phyloP scores from a whole-genome alignment of 2,329 filamentous ascomycete species.

The Fusarium sp. region DNA sequence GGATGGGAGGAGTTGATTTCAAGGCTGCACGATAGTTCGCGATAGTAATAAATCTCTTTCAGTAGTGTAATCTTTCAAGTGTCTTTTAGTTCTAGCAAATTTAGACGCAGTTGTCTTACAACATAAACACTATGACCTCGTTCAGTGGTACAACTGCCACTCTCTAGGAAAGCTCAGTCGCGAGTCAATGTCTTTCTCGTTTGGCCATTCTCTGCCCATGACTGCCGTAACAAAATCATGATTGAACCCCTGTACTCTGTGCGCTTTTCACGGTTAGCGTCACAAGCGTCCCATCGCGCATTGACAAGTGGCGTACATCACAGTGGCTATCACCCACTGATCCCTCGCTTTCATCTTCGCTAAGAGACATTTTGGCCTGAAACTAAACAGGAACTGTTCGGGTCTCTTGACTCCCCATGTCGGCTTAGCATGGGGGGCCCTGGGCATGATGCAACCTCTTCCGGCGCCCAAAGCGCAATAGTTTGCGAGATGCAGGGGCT shows the following conservation, averaged over 20 bases:
- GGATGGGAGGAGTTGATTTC: constrained; percentile 36
- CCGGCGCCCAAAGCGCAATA: constrained; percentile 25
- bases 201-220: not conserved
- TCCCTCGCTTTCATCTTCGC: not conserved
- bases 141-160: no score
- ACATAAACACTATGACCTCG: no score
- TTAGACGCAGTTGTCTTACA: no score
- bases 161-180: no score
- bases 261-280: not conserved
- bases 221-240: not conserved
- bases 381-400: not conserved
- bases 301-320: constrained; percentile 21
- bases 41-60: not conserved
- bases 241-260: not conserved
- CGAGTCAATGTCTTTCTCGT: not conserved
- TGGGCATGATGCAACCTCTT: constrained; percentile 12
- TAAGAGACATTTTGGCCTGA: not conserved
- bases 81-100: no score
- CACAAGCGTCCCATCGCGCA: constrained; percentile 1
- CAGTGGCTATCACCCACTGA: not conserved
- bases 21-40: constrained; percentile 33
- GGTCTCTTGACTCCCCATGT: not conserved
- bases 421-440: not conserved
- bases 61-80: not conserved
- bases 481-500: constrained; percentile 35